Conservation (phyloP, 129 eudicot species). For the Heracleum sosnowskyi region DNA sequence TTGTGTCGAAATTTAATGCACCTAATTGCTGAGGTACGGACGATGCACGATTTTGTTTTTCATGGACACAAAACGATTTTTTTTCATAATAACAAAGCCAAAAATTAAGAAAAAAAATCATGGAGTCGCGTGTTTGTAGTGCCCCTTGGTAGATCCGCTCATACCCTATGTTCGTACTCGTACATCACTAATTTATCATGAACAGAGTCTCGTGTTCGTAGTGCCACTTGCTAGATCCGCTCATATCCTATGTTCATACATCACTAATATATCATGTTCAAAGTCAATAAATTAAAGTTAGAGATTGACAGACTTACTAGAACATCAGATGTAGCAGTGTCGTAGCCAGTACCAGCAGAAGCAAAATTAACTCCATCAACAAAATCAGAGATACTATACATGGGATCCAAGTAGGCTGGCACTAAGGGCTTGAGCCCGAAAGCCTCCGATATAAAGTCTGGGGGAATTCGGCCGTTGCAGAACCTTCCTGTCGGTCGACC, state of each 20-base stretch:
- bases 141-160: not conserved
- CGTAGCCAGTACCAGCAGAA: conserved; percentile 19
- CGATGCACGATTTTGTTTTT: not conserved
- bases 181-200: not conserved
- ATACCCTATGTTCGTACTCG: not conserved
- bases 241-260: not conserved
- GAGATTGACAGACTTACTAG: not conserved
- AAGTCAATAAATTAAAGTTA: not conserved
- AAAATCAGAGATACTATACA: conserved; percentile 3
- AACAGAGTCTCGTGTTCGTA: not conserved
- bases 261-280: not conserved
- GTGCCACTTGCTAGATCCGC: not conserved
- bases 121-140: not conserved
- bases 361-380: conserved; percentile 12
- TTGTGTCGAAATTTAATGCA: not conserved
- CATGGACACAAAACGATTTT: not conserved
- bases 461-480: conserved; percentile 12
- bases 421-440: conserved; percentile 9
- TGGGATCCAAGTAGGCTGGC: conserved; percentile 18
- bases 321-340: conserved; percentile 12
- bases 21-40: not conserved
- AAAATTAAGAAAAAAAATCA: no score
- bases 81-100: not conserved
- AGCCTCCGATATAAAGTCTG: conserved; percentile 14
- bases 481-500: conserved; percentile 16